Conservation (phyloP, 2,329 filamentous ascomycete species). For the Neoascochyta sp. region DNA sequence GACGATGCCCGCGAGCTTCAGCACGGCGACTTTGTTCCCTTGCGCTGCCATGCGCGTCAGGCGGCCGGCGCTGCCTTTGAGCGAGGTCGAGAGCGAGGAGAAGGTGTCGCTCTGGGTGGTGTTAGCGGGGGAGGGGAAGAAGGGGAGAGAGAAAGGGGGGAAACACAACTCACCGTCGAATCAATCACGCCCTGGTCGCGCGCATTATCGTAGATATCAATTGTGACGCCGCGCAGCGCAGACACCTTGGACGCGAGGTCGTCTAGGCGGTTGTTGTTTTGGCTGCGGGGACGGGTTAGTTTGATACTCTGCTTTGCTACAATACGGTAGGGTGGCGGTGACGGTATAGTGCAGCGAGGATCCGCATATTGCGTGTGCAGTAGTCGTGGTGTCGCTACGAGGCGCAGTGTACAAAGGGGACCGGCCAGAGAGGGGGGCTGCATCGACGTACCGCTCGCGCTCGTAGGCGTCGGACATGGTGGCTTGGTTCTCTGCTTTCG, state of each 20-base stretch:
- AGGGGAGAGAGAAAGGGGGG: neutral
- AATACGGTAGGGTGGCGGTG: too few relatives aligned
- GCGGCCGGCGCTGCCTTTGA: constrained; percentile 79
- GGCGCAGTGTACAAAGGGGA: too few relatives aligned
- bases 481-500: neutral
- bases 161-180: constrained; percentile 70
- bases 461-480: constrained; percentile 57
- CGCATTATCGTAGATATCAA: constrained; percentile 97
- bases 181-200: constrained; percentile 76
- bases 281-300: constrained; percentile 45
- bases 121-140: neutral
- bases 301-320: too few relatives aligned
- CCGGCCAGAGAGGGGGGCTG: neutral
- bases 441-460: constrained; percentile 55
- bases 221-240: constrained; percentile 85
- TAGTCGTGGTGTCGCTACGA: too few relatives aligned
- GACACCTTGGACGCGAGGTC: constrained; percentile 89
- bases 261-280: constrained; percentile 92
- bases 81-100: constrained; percentile 74
- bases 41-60: constrained; percentile 85
- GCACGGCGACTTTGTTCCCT: constrained; percentile 84
- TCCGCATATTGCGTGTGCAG: too few relatives aligned
- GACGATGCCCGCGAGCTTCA: constrained; percentile 80
- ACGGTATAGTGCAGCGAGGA: too few relatives aligned
- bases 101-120: constrained; percentile 74